Evolutionary conservation across 2,329 filamentous ascomycete genomes (phyloP), one percentile per base, ranked within the genome.

Genomic region (Penicillium sumatraense): DNA sequence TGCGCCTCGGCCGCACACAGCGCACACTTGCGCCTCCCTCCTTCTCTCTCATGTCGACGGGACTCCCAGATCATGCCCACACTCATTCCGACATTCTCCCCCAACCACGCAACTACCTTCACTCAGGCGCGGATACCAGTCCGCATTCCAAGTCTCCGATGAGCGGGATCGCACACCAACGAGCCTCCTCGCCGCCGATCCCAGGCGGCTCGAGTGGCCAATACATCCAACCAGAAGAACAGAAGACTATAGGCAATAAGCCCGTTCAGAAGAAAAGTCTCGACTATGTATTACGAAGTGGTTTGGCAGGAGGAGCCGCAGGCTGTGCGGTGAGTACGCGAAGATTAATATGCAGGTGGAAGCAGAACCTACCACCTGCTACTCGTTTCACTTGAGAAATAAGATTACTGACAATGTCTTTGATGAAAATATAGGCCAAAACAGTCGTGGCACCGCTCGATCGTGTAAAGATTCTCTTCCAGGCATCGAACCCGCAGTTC

Each of bases 391-490:
- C 18, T 29, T n/a, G 18, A 5, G 11, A n/a, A 38, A 41, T 41
- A 38, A 47, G 53, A 31, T 42, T 18, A 53, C 57, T 54, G 52
- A 62, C 27, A 8, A 26, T 40, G 24, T 35, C 29, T 54, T n/a
- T 27, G 18, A 50, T 41, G n/a, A n/a, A n/a, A n/a, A n/a, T 55
- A 49, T 65, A 96, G 92, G 95, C 90, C 58, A 99, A 99, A 81
- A 97, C 93, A 0, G 81, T 96, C 6, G 96, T 99, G 33, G 95
- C 92, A 21, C 95, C 95, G 21, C 89, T 99, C 61, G 95, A 99
- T 77, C 89, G 95, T 63, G 95, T 99, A 68, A 99, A 99, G 78
- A 99, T 99, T 70, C 89, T 99, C 53, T 98, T 99, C 78, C 95
- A 99, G 74, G 89, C 95, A 49, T 91, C 89, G 69, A 97, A 95